Conservation (phyloP, 768 basidiomycete genomes). For the Russula olivacea region DNA sequence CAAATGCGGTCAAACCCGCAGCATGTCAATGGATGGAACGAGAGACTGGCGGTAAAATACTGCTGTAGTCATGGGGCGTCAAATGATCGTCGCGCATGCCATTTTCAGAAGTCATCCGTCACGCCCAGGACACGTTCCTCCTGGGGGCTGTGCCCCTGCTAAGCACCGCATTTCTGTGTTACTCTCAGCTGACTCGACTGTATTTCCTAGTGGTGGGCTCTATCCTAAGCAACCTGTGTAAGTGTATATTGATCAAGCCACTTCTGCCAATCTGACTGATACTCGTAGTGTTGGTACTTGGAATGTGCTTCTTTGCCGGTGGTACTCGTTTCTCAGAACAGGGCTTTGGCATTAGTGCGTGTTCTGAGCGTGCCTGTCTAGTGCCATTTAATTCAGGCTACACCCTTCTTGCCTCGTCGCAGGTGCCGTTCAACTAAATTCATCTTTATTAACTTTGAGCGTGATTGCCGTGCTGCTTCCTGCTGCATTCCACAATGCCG, state of each 20-base stretch:
- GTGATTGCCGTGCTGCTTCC: conserved; percentile 76
- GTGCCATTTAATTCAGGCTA: neutral
- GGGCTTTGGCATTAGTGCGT: conserved; percentile 67
- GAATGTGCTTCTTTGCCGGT: conserved; percentile 86
- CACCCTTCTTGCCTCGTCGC: neutral
- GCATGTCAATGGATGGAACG: neutral
- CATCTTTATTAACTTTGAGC: conserved; percentile 69
- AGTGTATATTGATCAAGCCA: conserved; percentile 14
- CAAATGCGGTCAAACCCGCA: neutral
- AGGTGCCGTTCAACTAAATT: conserved; percentile 65
- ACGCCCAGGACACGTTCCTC: neutral
- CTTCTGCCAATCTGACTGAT: neutral
- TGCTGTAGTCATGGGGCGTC: neutral
- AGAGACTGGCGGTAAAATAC: neutral
- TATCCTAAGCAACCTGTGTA: conserved; percentile 42
- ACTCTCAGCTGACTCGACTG: neutral
- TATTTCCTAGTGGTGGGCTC: conserved; percentile 38
- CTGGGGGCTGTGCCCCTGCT: neutral
- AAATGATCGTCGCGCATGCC: too few species aligned
- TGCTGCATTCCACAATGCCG: conserved; percentile 68
- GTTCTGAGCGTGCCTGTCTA: neutral
- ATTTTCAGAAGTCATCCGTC: neutral
- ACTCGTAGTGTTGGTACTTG: conserved; percentile 63
- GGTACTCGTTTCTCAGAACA: conserved; percentile 74
- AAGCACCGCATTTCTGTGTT: neutral